Percentiles rank a stretch among this genome's conserved stretches.
phyloP scores from a whole-genome alignment of 139 green algal genomes.

The Auxenochlorella pyrenoidosa region DNA sequence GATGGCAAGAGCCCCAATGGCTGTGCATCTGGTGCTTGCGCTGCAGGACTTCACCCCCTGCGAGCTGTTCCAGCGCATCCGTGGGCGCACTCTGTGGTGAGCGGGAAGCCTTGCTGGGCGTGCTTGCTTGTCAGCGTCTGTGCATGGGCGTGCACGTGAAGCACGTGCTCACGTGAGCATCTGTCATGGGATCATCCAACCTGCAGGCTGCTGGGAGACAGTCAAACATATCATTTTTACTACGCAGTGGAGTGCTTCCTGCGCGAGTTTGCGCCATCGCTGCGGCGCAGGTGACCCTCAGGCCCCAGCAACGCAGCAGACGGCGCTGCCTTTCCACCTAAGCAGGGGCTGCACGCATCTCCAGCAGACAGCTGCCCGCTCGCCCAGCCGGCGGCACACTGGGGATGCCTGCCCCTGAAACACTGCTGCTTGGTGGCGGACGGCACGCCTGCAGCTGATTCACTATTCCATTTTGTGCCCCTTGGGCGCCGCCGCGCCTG shows the following conservation, averaged over 20 bases:
- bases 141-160: too few relatives aligned
- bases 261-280: neutral
- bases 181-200: too few relatives aligned
- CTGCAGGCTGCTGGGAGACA: slow-evolving; percentile 43
- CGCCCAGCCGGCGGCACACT: too few relatives aligned
- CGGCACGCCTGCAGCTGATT: neutral
- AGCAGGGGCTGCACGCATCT: too few relatives aligned
- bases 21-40: neutral
- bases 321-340: too few relatives aligned
- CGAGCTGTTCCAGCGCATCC: slow-evolving; percentile 47
- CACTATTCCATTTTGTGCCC: neutral
- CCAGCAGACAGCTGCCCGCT: too few relatives aligned
- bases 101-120: too few relatives aligned
- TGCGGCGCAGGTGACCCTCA: neutral
- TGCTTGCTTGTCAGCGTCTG: too few relatives aligned
- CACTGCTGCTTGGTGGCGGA: neutral
- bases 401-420: too few relatives aligned
- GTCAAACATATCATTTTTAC: slow-evolving; percentile 35
- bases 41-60: slow-evolving; percentile 38
- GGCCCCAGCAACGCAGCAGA: too few relatives aligned
- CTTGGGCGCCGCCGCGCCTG: neutral
- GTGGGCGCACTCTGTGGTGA: slow-evolving; percentile 40
- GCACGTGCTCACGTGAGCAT: too few relatives aligned
- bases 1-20: too few relatives aligned
- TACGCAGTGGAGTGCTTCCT: slow-evolving; percentile 35